Evolutionary conservation across 345 rosid species (phyloP).

Genomic region (Gossypium mustelinum): DNA sequence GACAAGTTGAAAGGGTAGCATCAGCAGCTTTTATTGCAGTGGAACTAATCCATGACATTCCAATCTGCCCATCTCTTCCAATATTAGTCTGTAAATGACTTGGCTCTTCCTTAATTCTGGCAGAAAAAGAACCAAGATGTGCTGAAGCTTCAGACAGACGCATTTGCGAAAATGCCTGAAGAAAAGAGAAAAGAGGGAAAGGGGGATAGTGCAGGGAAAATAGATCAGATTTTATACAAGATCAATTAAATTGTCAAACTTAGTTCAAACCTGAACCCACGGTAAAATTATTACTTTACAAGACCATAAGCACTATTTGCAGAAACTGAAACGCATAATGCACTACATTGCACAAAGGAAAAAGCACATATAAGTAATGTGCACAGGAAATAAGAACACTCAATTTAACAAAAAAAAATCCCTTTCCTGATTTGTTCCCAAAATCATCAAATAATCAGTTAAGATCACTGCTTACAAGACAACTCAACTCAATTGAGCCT

Average conservation of each 20-base stretch:
- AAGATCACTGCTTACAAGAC: not conserved
- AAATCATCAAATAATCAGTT: conserved; percentile 6
- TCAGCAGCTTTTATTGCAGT: conserved; percentile 91
- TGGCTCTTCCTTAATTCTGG: conserved; percentile 81
- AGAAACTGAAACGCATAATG: conserved; percentile 1
- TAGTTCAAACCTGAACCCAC: not conserved
- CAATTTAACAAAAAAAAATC: not conserved
- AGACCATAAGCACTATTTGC: not conserved
- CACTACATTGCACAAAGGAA: not conserved
- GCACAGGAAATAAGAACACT: not conserved
- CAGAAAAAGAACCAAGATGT: conserved; percentile 90
- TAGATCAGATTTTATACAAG: conserved; percentile 13
- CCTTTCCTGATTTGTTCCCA: not conserved
- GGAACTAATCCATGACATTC: conserved; percentile 77
- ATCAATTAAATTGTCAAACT: not conserved
- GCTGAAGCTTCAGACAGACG: conserved; percentile 97
- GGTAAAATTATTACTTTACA: not conserved
- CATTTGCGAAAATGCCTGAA: conserved; percentile 95
- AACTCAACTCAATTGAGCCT: conserved; percentile 7
- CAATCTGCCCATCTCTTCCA: conserved; percentile 60
- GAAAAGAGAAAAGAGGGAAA: conserved; percentile 11
- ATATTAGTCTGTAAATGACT: conserved; percentile 43
- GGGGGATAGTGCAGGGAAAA: not conserved
- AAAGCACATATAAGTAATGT: not conserved
- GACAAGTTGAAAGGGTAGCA: conserved; percentile 80